phyloP scores from a whole-genome alignment of 2,329 filamentous ascomycete genomes.

The Trichoderma hamatum region DNA sequence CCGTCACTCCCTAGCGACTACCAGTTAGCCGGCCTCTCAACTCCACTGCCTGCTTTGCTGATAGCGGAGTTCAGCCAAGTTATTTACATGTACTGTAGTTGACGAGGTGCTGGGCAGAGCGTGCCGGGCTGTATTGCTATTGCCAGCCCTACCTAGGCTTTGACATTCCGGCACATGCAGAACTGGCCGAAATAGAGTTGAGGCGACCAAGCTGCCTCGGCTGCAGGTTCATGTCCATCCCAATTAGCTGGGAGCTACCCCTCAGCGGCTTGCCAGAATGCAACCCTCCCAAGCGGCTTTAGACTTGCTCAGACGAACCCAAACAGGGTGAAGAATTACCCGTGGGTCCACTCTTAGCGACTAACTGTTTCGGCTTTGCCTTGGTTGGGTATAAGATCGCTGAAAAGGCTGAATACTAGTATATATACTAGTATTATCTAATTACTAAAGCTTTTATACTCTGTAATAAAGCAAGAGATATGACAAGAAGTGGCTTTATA shows the following conservation, averaged over 20 bases:
- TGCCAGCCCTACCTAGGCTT: background rate
- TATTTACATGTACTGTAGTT: background rate
- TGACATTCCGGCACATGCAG: background rate
- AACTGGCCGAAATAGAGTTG: background rate
- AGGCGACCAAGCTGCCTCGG: background rate
- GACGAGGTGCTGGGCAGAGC: background rate
- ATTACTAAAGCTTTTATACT: background rate
- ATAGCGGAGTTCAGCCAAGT: background rate
- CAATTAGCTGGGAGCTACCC: slow-evolving; percentile 5
- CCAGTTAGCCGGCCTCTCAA: background rate
- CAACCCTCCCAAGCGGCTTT: background rate
- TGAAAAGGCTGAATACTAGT: background rate
- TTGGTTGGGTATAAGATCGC: background rate
- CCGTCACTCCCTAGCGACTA: background rate
- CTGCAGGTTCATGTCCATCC: background rate
- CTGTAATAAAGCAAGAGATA: background rate
- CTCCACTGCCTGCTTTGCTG: background rate
- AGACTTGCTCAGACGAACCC: background rate
- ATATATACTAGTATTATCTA: background rate
- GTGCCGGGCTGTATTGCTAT: background rate
- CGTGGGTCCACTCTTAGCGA: background rate
- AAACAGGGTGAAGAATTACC: background rate
- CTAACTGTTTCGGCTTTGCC: background rate
- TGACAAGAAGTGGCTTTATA: background rate
- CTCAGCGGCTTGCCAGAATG: background rate